Evolutionary conservation across 495 filamentous ascomycete genomes (phyloP).

Genomic region (Aspergillus nanangensis): DNA sequence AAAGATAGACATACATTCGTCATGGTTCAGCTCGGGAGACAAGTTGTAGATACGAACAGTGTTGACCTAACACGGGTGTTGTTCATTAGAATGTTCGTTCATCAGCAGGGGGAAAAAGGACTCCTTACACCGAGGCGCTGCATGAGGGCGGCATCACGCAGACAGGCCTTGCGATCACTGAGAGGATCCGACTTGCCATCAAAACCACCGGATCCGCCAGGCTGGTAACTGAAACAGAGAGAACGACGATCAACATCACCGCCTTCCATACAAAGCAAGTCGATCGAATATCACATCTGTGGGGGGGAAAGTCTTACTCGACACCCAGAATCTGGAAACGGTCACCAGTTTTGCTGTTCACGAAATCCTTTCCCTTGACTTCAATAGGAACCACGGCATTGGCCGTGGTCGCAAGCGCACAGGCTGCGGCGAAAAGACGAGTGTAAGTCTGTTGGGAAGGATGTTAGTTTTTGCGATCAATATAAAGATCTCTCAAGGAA

Average conservation of each 20-base stretch:
- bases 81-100: conserved; percentile 3
- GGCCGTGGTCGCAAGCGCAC: conserved; percentile 46
- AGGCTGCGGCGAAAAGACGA: conserved; percentile 35
- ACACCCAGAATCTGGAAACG: conserved; percentile 88
- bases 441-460: conserved; percentile 31
- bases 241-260: conserved; percentile 16
- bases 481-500: not conserved
- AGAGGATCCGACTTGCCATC: conserved; percentile 67
- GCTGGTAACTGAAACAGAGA: conserved; percentile 64
- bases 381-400: conserved; percentile 68
- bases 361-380: conserved; percentile 74
- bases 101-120: not conserved
- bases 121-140: conserved; percentile 64
- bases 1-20: conserved; percentile 87
- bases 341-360: conserved; percentile 72
- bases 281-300: conserved; percentile 12
- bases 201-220: conserved; percentile 82
- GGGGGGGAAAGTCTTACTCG: conserved; percentile 47
- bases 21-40: conserved; percentile 77
- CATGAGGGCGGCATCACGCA: conserved; percentile 90
- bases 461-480: conserved; percentile 3
- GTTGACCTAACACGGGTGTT: conserved; percentile 57
- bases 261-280: conserved; percentile 9
- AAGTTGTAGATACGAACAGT: conserved; percentile 94
- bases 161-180: conserved; percentile 66